Percentiles rank a stretch among this genome's conserved stretches.
Evolutionary conservation across 1,284 basidiomycete genomes (phyloP).

Genomic region (Rhodotorula sp.): DNA sequence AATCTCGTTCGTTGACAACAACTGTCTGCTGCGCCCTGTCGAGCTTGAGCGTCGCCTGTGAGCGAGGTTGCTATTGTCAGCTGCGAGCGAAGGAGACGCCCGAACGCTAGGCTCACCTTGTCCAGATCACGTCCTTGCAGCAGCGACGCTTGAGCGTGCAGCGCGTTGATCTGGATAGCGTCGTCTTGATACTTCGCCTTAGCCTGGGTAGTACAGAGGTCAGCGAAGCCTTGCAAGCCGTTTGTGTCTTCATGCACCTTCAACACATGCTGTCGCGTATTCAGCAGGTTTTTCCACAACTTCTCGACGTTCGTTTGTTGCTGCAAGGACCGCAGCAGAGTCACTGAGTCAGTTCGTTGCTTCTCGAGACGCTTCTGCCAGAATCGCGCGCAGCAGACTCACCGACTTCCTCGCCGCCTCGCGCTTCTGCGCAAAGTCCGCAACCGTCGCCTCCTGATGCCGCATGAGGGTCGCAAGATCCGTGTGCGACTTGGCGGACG

Average conservation of each 20-base stretch:
- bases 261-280: slow-evolving; percentile 75
- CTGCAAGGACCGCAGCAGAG: slow-evolving; percentile 12
- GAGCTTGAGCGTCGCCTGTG: slow-evolving; percentile 60
- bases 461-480: slow-evolving; percentile 45
- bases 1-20: slow-evolving; percentile 83
- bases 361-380: background rate
- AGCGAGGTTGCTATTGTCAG: background rate
- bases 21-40: slow-evolving; percentile 88
- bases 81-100: background rate
- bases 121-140: slow-evolving; percentile 93
- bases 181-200: slow-evolving; percentile 92
- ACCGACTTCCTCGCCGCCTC: slow-evolving; percentile 68
- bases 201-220: slow-evolving; percentile 52
- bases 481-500: slow-evolving; percentile 66
- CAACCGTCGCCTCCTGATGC: slow-evolving; percentile 65
- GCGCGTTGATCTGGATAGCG: slow-evolving; percentile 91
- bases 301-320: slow-evolving; percentile 77
- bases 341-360: too few relatives aligned
- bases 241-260: slow-evolving; percentile 51
- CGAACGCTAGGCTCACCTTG: slow-evolving; percentile 60
- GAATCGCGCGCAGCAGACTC: slow-evolving; percentile 3
- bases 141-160: slow-evolving; percentile 87
- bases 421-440: slow-evolving; percentile 65
- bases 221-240: background rate
- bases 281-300: slow-evolving; percentile 78